Conservation (phyloP, 2,329 filamentous ascomycete genomes). For the Bimuria novae-zelandiae region DNA sequence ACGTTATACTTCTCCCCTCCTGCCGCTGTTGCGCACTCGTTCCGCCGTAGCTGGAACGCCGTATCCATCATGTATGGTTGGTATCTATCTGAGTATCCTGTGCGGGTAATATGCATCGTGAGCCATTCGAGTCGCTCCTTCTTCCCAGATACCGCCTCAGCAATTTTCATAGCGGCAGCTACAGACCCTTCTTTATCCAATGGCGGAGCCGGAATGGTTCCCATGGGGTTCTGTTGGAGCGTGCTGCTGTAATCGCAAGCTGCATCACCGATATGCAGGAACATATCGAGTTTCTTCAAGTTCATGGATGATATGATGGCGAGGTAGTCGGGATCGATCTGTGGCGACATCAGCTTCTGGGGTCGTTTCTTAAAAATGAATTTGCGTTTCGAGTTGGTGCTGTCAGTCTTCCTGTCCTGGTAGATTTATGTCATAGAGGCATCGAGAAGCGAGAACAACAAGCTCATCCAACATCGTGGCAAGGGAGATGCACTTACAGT, state of each 20-base stretch:
- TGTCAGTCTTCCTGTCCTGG: not conserved
- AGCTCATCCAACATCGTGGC: not conserved
- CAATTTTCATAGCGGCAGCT: constrained; percentile 5
- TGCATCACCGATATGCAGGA: constrained; percentile 3
- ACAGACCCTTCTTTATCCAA: not conserved
- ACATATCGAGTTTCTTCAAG: constrained; percentile 11
- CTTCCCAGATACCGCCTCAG: constrained; percentile 4
- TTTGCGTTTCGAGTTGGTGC: not conserved
- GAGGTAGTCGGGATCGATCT: constrained; percentile 6
- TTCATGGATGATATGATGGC: constrained; percentile 1
- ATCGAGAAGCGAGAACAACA: no score
- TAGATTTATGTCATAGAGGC: no score
- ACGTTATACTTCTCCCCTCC: not conserved
- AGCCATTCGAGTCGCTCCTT: constrained; percentile 3
- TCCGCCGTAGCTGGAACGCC: constrained; percentile 6
- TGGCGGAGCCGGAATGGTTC: not conserved
- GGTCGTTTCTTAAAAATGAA: not conserved
- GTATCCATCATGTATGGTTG: constrained; percentile 9
- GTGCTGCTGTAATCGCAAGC: not conserved
- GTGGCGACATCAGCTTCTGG: not conserved
- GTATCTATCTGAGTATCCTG: not conserved
- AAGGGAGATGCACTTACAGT: not conserved
- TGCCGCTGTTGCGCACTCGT: not conserved
- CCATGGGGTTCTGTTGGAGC: not conserved
- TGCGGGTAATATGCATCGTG: constrained; percentile 11